Conservation (phyloP, 2,329 filamentous ascomycete genomes). For the Fusarium nurragi region DNA sequence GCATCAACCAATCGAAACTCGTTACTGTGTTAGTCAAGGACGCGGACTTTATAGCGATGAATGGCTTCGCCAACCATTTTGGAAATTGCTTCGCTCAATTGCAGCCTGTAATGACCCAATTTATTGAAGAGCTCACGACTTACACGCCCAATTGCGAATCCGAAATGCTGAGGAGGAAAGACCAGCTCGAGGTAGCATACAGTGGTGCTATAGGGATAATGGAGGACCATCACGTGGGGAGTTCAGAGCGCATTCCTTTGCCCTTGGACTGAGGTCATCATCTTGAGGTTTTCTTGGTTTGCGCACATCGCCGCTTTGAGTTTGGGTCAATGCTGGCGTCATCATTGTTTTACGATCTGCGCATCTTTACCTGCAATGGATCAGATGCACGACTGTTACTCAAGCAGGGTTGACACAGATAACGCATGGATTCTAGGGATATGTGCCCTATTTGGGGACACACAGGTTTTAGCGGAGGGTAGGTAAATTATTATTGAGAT, state of each 20-base stretch:
- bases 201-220: neutral
- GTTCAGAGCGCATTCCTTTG: conserved; percentile 19
- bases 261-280: conserved; percentile 19
- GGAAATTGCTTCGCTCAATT: conserved; percentile 19
- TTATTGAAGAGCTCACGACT: conserved; percentile 6
- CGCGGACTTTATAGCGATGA: conserved; percentile 1
- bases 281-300: neutral
- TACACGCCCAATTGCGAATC: conserved; percentile 9
- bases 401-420: conserved; percentile 12
- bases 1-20: conserved; percentile 18
- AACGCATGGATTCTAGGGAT: conserved; percentile 23
- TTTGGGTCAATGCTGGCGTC: conserved; percentile 1
- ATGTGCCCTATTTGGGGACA: conserved; percentile 13
- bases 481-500: neutral
- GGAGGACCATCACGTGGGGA: neutral
- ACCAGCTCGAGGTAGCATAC: conserved; percentile 13
- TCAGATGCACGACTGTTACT: conserved; percentile 5
- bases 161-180: conserved; percentile 22
- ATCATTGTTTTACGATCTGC: neutral
- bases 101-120: neutral
- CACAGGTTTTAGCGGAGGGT: neutral
- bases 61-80: conserved; percentile 21
- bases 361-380: neutral
- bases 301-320: neutral
- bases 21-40: conserved; percentile 1